Percentiles rank a stretch among this genome's conserved stretches.
Conservation (phyloP, 139 green algal genomes). For the Auxenochlorella pyrenoidosa region DNA sequence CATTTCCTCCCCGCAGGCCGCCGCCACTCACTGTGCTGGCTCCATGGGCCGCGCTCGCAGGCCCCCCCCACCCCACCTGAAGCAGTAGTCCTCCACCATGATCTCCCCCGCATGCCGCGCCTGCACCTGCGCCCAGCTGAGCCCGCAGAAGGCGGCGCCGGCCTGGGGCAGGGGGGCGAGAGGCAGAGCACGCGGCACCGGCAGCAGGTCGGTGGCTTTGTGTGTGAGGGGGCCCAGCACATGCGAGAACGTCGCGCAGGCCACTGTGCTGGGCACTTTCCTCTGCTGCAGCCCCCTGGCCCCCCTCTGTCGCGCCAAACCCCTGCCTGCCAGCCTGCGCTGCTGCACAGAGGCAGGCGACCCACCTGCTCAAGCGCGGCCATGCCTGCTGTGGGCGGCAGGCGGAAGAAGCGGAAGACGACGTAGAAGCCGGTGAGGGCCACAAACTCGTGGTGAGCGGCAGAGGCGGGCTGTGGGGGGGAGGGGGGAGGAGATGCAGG, state of each 20-base stretch:
- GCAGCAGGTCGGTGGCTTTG: not conserved
- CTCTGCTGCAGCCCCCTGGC: not conserved
- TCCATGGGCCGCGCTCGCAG: no score
- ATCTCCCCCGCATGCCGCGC: slow-evolving; percentile 49
- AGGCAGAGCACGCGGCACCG: not conserved
- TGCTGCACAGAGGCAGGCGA: not conserved
- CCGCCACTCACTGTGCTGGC: no score
- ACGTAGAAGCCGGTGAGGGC: slow-evolving; percentile 85
- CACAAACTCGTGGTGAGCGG: slow-evolving; percentile 48
- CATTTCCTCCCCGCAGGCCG: not conserved
- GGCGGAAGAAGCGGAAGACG: slow-evolving; percentile 77
- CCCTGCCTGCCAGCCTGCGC: not conserved
- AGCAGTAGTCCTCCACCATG: slow-evolving; percentile 85
- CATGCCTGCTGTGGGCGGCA: slow-evolving; percentile 42
- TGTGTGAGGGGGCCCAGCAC: not conserved
- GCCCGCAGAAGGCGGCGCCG: slow-evolving; percentile 47
- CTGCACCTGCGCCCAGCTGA: slow-evolving; percentile 53
- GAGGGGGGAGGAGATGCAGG: not conserved
- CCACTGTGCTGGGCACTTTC: no score
- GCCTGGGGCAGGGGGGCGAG: not conserved
- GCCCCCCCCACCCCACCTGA: slow-evolving; percentile 45
- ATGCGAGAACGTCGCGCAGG: not conserved
- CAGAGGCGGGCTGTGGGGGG: slow-evolving; percentile 38
- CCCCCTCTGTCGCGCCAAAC: not conserved
- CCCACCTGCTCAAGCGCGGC: slow-evolving; percentile 44